Conservation (phyloP, 805 yeast species). For the Lachancea lanzarotensis region DNA sequence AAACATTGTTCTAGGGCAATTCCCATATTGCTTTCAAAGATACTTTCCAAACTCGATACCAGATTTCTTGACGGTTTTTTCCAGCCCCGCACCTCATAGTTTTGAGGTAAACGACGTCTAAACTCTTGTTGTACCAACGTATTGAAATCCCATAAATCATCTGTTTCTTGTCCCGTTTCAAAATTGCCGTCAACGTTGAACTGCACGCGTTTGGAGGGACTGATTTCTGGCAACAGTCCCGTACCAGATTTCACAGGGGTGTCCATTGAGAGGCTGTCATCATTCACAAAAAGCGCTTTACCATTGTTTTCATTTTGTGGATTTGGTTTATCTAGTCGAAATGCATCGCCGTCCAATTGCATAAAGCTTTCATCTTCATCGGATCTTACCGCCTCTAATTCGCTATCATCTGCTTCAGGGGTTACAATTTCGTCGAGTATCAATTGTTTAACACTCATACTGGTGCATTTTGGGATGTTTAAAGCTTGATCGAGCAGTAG, state of each 20-base stretch:
- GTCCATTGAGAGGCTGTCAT: neutral
- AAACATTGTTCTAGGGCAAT: constrained; percentile 21
- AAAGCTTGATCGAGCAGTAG: neutral
- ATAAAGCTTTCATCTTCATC: constrained; percentile 7
- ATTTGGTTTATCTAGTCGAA: constrained; percentile 3
- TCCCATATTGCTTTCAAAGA: constrained; percentile 23
- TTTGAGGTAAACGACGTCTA: constrained; percentile 16
- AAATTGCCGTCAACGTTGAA: too few species aligned
- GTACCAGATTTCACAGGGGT: neutral
- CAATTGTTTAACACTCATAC: neutral
- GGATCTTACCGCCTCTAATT: neutral
- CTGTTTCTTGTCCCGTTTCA: constrained; percentile 2
- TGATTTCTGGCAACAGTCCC: neutral
- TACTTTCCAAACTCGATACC: constrained; percentile 15
- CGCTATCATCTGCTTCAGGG: neutral
- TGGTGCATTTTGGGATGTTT: neutral
- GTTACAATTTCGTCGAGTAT: constrained; percentile 1
- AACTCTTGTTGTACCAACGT: constrained; percentile 18
- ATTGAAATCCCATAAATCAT: constrained; percentile 25
- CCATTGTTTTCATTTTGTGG: neutral
- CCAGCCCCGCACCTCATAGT: constrained; percentile 22
- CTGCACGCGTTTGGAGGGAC: constrained; percentile 8
- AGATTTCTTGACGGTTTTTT: constrained; percentile 17
- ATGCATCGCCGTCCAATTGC: constrained; percentile 9
- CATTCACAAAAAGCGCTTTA: constrained; percentile 5